Percentiles rank a stretch among this genome's conserved stretches.
Evolutionary conservation across 768 basidiomycete species (phyloP).

Genomic region (Mycena chlorophos): DNA sequence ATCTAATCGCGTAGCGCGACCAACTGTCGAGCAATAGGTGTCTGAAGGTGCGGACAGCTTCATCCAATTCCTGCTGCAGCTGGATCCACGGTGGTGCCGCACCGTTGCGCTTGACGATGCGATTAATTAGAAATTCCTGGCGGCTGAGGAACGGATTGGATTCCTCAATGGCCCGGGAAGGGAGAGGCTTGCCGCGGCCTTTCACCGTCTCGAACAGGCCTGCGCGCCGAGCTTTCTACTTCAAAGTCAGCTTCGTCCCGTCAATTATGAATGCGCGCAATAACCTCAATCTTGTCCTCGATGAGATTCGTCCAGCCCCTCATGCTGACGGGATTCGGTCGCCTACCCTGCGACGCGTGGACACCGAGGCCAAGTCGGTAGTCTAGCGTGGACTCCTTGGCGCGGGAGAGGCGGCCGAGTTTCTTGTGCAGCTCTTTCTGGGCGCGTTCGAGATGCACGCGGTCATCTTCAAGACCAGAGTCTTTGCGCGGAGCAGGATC

Average conservation of each 20-base stretch:
- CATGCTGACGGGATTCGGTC: constrained; percentile 58
- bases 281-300: constrained; percentile 80
- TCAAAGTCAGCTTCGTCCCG: background rate
- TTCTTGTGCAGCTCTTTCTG: constrained; percentile 54
- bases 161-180: constrained; percentile 40
- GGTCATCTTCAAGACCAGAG: no score
- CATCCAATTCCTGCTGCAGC: constrained; percentile 75
- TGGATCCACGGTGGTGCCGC: constrained; percentile 87
- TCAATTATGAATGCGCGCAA: background rate
- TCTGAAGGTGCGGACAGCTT: constrained; percentile 61
- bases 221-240: constrained; percentile 61
- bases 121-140: constrained; percentile 84
- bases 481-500: constrained; percentile 34
- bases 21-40: constrained; percentile 65
- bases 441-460: constrained; percentile 38
- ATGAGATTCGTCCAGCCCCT: constrained; percentile 76
- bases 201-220: constrained; percentile 74
- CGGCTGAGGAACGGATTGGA: constrained; percentile 61
- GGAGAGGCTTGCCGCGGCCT: constrained; percentile 55
- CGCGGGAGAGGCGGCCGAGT: constrained; percentile 58
- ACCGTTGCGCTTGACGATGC: constrained; percentile 80
- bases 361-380: constrained; percentile 62
- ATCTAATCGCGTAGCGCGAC: constrained; percentile 73
- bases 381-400: constrained; percentile 74
- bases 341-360: constrained; percentile 18